phyloP scores from a whole-genome alignment of 179 eudicot genomes.

The Beta macrorhiza region DNA sequence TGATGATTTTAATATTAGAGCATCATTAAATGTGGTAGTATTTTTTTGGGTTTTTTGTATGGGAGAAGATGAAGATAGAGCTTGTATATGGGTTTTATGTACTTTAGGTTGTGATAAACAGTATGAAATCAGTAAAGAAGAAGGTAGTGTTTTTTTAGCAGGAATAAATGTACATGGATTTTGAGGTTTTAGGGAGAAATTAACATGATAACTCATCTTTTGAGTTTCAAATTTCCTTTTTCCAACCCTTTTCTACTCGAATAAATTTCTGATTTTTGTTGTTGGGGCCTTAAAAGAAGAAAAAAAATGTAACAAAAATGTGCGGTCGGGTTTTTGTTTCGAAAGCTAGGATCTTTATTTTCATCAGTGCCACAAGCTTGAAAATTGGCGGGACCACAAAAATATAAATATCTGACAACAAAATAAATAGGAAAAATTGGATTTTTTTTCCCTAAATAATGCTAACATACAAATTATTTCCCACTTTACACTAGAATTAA shows the following conservation, averaged over 20 bases:
- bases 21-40: slow-evolving; percentile 20
- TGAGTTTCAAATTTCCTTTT: neutral
- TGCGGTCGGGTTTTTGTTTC: slow-evolving; percentile 21
- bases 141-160: slow-evolving; percentile 12
- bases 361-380: slow-evolving; percentile 23
- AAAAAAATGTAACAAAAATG: neutral
- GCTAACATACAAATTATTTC: too few relatives aligned
- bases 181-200: slow-evolving; percentile 38
- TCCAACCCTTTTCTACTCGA: neutral
- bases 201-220: slow-evolving; percentile 18
- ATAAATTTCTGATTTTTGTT: neutral
- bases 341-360: neutral
- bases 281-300: neutral
- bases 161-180: slow-evolving; percentile 31
- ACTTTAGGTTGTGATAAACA: slow-evolving; percentile 30
- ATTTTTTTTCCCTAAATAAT: too few relatives aligned
- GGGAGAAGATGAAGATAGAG: slow-evolving; percentile 31
- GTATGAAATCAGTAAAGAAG: slow-evolving; percentile 16
- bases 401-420: neutral
- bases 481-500: too few relatives aligned
- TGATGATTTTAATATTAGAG: slow-evolving; percentile 22
- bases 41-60: slow-evolving; percentile 21
- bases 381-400: slow-evolving; percentile 9
- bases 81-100: slow-evolving; percentile 22
- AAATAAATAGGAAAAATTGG: too few relatives aligned